A percentile compares a stretch with the other conserved stretches of the same genome.
These are phyloP conservation scores for Fallopia convolvulus DNA, from an alignment of 148 eudicot species.

Conservation along the genomic window DNA sequence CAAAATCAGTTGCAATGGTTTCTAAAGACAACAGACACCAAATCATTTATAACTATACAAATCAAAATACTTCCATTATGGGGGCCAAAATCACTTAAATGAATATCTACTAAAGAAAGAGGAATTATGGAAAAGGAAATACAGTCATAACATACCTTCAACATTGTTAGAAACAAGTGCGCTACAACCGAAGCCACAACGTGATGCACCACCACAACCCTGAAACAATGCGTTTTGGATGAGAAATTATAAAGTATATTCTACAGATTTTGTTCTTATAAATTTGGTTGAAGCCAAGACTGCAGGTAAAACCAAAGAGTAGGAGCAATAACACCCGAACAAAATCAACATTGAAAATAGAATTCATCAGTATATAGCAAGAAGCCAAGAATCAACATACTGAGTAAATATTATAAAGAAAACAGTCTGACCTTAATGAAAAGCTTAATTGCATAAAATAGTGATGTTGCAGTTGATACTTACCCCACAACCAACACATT, in stretches of 20 bases:
- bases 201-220: slow-evolving; percentile 85
- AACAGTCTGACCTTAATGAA: neutral
- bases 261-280: neutral
- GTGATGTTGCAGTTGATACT: slow-evolving; percentile 15
- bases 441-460: neutral
- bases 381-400: neutral
- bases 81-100: neutral
- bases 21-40: neutral
- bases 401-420: neutral
- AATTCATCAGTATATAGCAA: neutral
- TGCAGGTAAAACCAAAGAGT: neutral
- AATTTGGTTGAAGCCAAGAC: neutral
- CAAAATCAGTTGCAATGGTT: neutral
- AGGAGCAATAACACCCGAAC: neutral
- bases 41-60: neutral
- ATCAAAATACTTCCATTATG: neutral
- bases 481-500: slow-evolving; percentile 67
- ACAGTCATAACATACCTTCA: slow-evolving; percentile 39
- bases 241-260: neutral
- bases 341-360: neutral
- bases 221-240: slow-evolving; percentile 18
- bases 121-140: neutral
- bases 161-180: slow-evolving; percentile 61
- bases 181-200: slow-evolving; percentile 86
- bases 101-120: neutral